These are phyloP conservation scores for Macrotyloma uniflorum DNA, from an alignment of 306 rosid species.

Conservation along the genomic window DNA sequence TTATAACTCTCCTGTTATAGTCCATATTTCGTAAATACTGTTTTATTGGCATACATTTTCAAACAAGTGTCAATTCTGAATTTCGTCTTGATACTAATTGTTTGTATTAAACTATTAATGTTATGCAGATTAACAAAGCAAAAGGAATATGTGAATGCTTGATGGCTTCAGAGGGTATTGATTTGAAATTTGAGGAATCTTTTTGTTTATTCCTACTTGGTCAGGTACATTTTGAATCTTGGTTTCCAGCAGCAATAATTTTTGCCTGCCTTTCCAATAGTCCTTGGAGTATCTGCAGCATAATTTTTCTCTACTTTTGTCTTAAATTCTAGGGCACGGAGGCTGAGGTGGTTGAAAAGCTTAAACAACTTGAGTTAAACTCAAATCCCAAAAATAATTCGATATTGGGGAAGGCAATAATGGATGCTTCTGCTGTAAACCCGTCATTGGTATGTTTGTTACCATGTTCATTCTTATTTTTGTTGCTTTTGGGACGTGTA, in stretches of 20 bases:
- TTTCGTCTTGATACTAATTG: constrained; percentile 21
- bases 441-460: constrained; percentile 66
- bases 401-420: constrained; percentile 67
- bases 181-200: constrained; percentile 88
- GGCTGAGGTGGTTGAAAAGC: constrained; percentile 75
- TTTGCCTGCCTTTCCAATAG: constrained; percentile 18
- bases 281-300: constrained; percentile 8
- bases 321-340: constrained; percentile 71
- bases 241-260: constrained; percentile 39
- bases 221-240: constrained; percentile 56
- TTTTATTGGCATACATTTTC: background rate
- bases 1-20: constrained; percentile 17
- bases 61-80: constrained; percentile 24
- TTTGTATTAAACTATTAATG: constrained; percentile 13
- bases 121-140: constrained; percentile 73
- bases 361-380: constrained; percentile 69
- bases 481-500: constrained; percentile 30
- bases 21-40: background rate
- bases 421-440: constrained; percentile 59
- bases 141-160: constrained; percentile 85
- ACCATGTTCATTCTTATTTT: constrained; percentile 33
- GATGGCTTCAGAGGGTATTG: constrained; percentile 76
- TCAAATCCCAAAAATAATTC: constrained; percentile 64
- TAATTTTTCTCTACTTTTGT: constrained; percentile 30
- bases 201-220: constrained; percentile 85